A percentile compares a stretch with the other conserved stretches of the same genome.
Conservation (phyloP, 352 stramenopile genomes). For the Phytophthora foliorum region DNA sequence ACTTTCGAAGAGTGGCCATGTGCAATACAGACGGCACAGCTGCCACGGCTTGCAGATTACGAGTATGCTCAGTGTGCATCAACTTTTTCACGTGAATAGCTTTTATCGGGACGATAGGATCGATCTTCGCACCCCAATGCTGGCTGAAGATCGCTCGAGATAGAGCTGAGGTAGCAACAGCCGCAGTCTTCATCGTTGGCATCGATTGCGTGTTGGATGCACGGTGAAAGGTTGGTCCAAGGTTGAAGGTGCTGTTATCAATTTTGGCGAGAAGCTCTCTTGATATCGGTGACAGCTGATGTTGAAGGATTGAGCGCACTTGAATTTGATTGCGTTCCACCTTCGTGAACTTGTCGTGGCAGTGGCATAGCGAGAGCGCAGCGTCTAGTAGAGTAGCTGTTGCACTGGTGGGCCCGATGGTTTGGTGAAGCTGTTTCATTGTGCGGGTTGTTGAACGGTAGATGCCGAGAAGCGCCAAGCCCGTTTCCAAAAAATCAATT, state of each 20-base stretch:
- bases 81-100: neutral
- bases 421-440: constrained; percentile 16
- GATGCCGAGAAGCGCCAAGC: constrained; percentile 2
- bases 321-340: constrained; percentile 21
- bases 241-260: neutral
- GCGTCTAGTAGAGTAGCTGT: constrained; percentile 2
- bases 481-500: constrained; percentile 21
- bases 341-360: constrained; percentile 19
- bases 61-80: neutral
- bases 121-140: constrained; percentile 8
- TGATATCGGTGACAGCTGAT: constrained; percentile 6
- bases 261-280: constrained; percentile 6
- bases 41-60: neutral
- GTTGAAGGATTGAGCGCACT: constrained; percentile 18
- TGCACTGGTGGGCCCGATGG: neutral
- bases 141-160: constrained; percentile 5
- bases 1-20: constrained; percentile 18
- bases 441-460: constrained; percentile 12
- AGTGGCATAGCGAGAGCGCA: constrained; percentile 13
- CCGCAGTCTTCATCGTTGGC: constrained; percentile 12
- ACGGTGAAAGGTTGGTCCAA: neutral
- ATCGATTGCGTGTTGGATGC: constrained; percentile 29
- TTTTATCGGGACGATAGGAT: neutral
- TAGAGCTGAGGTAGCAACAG: neutral
- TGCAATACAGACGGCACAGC: constrained; percentile 20